Base-by-base conservation (phyloP, 2,329 filamentous ascomycete genomes). In the Zymoseptoria brevis region DNA sequence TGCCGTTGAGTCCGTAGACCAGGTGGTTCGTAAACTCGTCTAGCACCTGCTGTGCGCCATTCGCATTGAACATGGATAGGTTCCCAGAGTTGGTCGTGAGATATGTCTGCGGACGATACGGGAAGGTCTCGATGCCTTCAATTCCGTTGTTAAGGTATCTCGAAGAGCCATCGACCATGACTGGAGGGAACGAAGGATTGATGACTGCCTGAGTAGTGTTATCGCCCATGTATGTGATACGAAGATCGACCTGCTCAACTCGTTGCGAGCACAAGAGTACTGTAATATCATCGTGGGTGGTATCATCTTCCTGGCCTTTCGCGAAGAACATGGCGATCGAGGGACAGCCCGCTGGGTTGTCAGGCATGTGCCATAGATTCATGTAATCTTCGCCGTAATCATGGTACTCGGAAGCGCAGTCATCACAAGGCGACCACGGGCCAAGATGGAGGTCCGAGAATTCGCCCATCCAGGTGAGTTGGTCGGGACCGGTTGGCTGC, bases 401-500 rank as follows among this genome's bases (percentile, higher is more conserved):
- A n/a, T n/a, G 19, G n/a, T 55, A 53, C 22, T 53, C 19, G 24
- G 22, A 26, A 24, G 16, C 41, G 53, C 24, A 55, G 35, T 55
- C 21, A 16, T 55, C 21, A 22, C 24, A 21, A 6, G 21, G 53
- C 24, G 21, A 41, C 29, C 24, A 56, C 19, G 54, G 54, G 3
- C 54, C 54, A 9, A 56, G 48, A 45, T 56, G 54, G 48, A 56
- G 54, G n/a, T 56, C 54, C 22, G n/a, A 56, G 48, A 56, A 56
- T 4, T 29, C 21, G 8, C 54, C 54, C 22, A 51, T n/a, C 41
- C 48, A 56, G 11, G 41, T 29, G 22, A 45, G 19, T 21, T 56
- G 21, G n/a, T 41, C 35, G 52, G 21, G 11, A 2, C 19, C 50
- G 24, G 50, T 13, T n/a, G 24, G 50, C 11, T 51, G 19, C 19